Conservation (phyloP, 768 basidiomycete genomes). For the Crepidotus variabilis region DNA sequence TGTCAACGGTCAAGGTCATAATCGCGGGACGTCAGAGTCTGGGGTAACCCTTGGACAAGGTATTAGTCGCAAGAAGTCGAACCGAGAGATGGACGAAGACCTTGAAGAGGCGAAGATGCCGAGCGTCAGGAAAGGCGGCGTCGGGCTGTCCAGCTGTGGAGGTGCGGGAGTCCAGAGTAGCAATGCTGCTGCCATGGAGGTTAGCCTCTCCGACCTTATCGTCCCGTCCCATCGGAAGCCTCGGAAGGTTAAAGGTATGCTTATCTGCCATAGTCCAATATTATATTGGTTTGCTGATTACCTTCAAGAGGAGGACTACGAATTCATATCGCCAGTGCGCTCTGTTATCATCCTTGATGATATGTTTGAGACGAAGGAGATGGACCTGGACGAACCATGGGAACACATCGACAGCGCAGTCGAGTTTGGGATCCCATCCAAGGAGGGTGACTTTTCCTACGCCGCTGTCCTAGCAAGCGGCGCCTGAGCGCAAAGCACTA, state of each 20-base stretch:
- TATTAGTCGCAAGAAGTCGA: constrained; percentile 1
- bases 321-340: constrained; percentile 49
- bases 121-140: neutral
- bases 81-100: constrained; percentile 14
- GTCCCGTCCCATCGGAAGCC: constrained; percentile 29
- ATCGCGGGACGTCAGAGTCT: neutral
- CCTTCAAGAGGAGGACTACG: constrained; percentile 46
- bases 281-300: neutral
- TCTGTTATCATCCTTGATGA: constrained; percentile 61
- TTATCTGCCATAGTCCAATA: constrained; percentile 1
- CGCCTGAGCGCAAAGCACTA: neutral
- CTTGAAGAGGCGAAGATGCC: constrained; percentile 8
- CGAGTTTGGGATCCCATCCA: constrained; percentile 17
- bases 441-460: constrained; percentile 33
- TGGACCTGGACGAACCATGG: constrained; percentile 54
- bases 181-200: constrained; percentile 12
- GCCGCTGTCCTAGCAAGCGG: constrained; percentile 30
- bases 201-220: constrained; percentile 28
- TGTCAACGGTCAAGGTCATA: constrained; percentile 2
- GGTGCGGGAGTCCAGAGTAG: neutral
- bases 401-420: constrained; percentile 44
- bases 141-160: neutral
- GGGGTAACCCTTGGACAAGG: constrained; percentile 1
- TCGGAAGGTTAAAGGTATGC: constrained; percentile 39
- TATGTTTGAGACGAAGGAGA: constrained; percentile 27